Percentiles rank a stretch among this genome's conserved stretches.
phyloP scores from a whole-genome alignment of 768 basidiomycete genomes.

The Tulasnella sp. region DNA sequence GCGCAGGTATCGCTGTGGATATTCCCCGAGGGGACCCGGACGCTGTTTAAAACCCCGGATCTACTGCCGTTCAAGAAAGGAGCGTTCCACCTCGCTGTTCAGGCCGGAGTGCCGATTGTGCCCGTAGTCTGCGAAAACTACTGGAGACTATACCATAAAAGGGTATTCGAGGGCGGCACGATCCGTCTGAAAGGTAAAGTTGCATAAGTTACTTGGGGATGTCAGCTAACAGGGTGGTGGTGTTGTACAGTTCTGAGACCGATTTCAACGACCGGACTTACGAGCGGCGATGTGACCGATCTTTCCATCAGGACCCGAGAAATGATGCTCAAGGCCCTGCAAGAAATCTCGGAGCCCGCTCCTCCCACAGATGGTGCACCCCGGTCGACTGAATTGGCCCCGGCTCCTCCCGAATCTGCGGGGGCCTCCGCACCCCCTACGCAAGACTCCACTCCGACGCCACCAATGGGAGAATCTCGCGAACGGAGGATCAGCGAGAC shows the following conservation, averaged over 20 bases:
- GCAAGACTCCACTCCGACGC: too few relatives aligned
- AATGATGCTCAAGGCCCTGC: slow-evolving; percentile 65
- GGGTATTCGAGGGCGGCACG: slow-evolving; percentile 59
- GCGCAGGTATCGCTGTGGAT: slow-evolving; percentile 72
- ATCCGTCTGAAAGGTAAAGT: slow-evolving; percentile 72
- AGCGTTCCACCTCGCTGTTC: slow-evolving; percentile 90
- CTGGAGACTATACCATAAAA: slow-evolving; percentile 68
- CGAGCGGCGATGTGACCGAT: slow-evolving; percentile 51
- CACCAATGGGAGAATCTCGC: too few relatives aligned
- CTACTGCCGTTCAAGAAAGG: slow-evolving; percentile 94
- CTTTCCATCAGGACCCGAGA: slow-evolving; percentile 57
- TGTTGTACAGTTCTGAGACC: slow-evolving; percentile 70
- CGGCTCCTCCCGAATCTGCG: too few relatives aligned
- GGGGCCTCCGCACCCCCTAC: not conserved
- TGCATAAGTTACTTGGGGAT: not conserved
- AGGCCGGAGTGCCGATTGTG: slow-evolving; percentile 79
- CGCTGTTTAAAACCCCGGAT: slow-evolving; percentile 47
- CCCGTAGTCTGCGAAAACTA: slow-evolving; percentile 94
- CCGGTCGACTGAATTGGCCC: too few relatives aligned
- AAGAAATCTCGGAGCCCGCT: slow-evolving; percentile 49
- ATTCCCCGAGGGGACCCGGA: slow-evolving; percentile 93
- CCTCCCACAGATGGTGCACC: not conserved
- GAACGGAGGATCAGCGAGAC: too few relatives aligned
- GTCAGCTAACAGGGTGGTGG: slow-evolving; percentile 3
- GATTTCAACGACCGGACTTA: slow-evolving; percentile 59